Evolutionary conservation across 768 basidiomycete genomes (phyloP).

Genomic region (Chalciporus pseudorubinellus): DNA sequence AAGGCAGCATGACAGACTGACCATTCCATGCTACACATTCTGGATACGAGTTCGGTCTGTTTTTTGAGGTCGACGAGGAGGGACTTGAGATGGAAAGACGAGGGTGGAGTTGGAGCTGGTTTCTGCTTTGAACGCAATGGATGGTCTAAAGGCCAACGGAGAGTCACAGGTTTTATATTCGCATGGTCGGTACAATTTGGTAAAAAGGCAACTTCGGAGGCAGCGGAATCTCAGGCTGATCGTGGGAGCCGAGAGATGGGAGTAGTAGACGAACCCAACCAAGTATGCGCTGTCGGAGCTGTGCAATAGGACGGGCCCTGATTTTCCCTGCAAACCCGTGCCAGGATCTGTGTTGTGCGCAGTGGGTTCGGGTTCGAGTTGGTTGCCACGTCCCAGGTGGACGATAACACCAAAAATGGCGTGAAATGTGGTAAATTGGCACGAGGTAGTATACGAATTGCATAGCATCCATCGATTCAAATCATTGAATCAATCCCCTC

Average conservation of each 20-base stretch:
- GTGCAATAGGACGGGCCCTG: conserved; percentile 26
- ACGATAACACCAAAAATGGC: conserved; percentile 30
- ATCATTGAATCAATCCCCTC: no score
- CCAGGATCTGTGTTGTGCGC: conserved; percentile 8
- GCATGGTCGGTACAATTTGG: conserved; percentile 26
- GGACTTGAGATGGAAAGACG: background rate
- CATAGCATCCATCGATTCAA: conserved; percentile 11
- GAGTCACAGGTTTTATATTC: conserved; percentile 28
- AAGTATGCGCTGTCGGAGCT: conserved; percentile 20
- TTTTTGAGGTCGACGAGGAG: background rate
- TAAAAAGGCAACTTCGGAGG: conserved; percentile 29
- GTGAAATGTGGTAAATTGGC: conserved; percentile 23
- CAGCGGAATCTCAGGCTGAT: conserved; percentile 34
- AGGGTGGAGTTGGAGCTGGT: background rate
- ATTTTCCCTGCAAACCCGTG: conserved; percentile 19
- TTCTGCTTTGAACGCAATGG: background rate
- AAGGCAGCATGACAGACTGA: conserved; percentile 23
- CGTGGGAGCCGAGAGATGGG: conserved; percentile 24
- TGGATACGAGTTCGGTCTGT: conserved; percentile 11
- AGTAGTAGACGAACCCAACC: no score
- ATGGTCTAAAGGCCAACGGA: background rate
- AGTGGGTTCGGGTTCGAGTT: background rate
- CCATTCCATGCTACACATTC: conserved; percentile 63
- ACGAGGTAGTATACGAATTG: conserved; percentile 28
- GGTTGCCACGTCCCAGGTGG: conserved; percentile 29